Evolutionary conservation across 2,329 filamentous ascomycete species (phyloP), one percentile per base, ranked within the genome.

Genomic region (Colletotrichum tanaceti): DNA sequence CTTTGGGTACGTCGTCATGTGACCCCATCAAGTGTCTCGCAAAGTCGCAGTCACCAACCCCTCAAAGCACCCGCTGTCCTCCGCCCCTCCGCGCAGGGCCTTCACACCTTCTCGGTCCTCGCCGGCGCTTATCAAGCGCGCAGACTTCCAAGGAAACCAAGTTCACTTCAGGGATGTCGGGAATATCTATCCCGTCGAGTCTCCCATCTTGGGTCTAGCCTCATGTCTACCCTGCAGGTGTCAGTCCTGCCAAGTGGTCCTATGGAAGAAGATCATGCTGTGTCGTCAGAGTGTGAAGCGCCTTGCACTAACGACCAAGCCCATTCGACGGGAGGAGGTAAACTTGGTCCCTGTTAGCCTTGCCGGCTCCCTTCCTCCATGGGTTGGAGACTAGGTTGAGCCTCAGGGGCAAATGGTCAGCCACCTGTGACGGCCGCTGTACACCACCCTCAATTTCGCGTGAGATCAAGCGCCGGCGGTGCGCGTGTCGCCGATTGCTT

Each of bases 101-200:
- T 61, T 61, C 66, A 53, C 66, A 66, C 66, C 66, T 69, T 39
- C 22, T 46, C 38, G 13, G 35, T 44, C 44, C 43, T 59, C 41
- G 65, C 57, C 50, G 63, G 66, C 66, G 66, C 47, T 55, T 68
- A 68, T 41, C 39, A 44, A 47, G 52, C 61, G 65, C 55, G 44
- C 22, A 54, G 38, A n/a, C 7, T 38, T 13, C 44, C 16, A n/a
- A 18, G 57, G 39, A n/a, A 24, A 55, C 43, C 63, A 57, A 50
- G 49, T 24, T 39, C 32, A 13, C 43, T 61, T 50, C 49, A 60
- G 32, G 58, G 44, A 24, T 60, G 22, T 18, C 46, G 35, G 46
- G 58, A 22, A 43, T 43, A 43, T 60, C 46, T 50, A 55, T 57
- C 49, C 44, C 57, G 35, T 63, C 39, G 44, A 28, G 18, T 43